Evolutionary conservation across 2,329 filamentous ascomycete genomes (phyloP), one percentile per base, ranked within the genome.

Genomic region (Pseudogymnoascus sp.): DNA sequence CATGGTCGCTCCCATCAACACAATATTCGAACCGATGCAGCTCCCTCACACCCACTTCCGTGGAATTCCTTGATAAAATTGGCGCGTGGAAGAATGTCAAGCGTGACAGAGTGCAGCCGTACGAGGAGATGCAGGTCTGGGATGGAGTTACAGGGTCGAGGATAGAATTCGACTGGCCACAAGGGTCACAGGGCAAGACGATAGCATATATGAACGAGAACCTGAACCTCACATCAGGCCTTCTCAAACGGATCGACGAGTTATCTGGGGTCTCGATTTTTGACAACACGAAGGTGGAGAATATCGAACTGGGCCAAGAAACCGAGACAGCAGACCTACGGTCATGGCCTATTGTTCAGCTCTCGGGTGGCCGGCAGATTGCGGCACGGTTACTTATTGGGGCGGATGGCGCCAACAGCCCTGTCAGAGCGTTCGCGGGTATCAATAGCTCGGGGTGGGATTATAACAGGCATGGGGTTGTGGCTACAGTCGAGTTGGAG

Each of bases 151-250:
- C 89, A 42, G 92, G 87, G 64, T 90, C 92, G 37, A 85, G 88
- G 69, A 95, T 99, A 73, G 89, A 91, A 69, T 99, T 99, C 75
- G 90, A 95, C 77, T 90, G 88, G 88, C 76, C 76, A 21, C 77
- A 77, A 4, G 74, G 72, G 46, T 73, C 78, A 38, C 78, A 80
- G 63, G 73, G 78, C 72, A 83, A 80, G 65, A 89, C 86, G 1
- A 91, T 99, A 68, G 95, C 95, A 8, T 96, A 95, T 74, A 99
- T 99, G 93, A 90, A 88, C 43, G 96, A 99, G 80, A 99, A 97
- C 75, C 76, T 88, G 34, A 97, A 99, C 74, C 81, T 97, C 36
- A 92, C 91, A 2, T 88, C 88, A 0, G 91, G 86, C 0, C 80
- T 99, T 6, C 77, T 97, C 60, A 82, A 82, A 62, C 84, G 89